Percentiles rank a stretch among this genome's conserved stretches.
phyloP scores from a whole-genome alignment of 2,329 filamentous ascomycete genomes.

The Ophiocordyceps camponoti-floridani region DNA sequence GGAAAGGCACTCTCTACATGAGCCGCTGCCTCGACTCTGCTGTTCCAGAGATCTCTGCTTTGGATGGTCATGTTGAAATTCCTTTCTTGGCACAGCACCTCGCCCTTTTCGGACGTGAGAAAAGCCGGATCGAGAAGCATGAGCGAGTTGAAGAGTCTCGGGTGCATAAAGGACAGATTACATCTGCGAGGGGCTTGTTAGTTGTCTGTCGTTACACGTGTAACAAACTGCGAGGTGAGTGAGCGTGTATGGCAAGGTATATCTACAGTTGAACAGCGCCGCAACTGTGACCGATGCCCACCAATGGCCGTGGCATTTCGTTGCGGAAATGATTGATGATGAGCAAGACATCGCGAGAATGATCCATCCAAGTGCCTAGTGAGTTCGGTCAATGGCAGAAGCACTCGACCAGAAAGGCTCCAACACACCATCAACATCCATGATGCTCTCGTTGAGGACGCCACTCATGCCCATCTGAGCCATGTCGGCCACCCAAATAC shows the following conservation, averaged over 20 bases:
- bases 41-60: conserved; percentile 65
- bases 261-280: conserved; percentile 31
- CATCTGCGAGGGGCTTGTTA: conserved; percentile 25
- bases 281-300: conserved; percentile 72
- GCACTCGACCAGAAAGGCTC: background rate
- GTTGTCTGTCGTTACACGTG: too few species aligned
- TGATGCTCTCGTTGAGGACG: conserved; percentile 48
- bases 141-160: conserved; percentile 52
- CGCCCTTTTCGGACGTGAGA: conserved; percentile 26
- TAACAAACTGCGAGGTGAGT: too few species aligned
- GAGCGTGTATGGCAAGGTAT: too few species aligned
- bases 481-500: conserved; percentile 72
- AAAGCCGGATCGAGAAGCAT: conserved; percentile 66
- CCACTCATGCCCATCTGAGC: conserved; percentile 59
- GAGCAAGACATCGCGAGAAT: conserved; percentile 60
- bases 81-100: conserved; percentile 26
- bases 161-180: conserved; percentile 53
- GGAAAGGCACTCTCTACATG: conserved; percentile 54
- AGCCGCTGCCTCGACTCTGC: conserved; percentile 43
- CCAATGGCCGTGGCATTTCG: conserved; percentile 46
- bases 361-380: conserved; percentile 61
- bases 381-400: background rate
- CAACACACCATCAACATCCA: conserved; percentile 55
- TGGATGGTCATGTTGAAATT: conserved; percentile 20
- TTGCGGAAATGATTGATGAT: conserved; percentile 60